Conservation (phyloP, 805 yeast genomes). For the Wickerhamiella qilinensis region DNA sequence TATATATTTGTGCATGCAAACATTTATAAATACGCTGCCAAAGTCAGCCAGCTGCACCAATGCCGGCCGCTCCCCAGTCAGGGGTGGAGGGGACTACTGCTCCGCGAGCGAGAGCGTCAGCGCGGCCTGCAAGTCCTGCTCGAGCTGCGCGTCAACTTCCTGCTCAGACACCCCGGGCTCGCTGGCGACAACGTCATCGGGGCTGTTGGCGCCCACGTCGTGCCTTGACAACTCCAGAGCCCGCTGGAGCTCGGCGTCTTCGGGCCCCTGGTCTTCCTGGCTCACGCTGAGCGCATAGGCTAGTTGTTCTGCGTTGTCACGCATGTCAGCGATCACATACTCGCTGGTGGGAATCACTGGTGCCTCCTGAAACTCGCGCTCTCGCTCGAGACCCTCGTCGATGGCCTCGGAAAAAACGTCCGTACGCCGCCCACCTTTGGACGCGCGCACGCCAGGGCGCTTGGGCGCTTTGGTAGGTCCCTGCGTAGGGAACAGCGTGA, state of each 20-base stretch:
- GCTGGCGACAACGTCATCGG: background rate
- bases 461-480: background rate
- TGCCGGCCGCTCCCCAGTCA: background rate
- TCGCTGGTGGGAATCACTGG: background rate
- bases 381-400: background rate
- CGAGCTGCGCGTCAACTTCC: background rate
- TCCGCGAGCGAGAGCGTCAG: background rate
- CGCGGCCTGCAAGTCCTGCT: background rate
- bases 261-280: background rate
- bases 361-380: background rate
- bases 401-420: background rate
- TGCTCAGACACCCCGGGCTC: background rate
- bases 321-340: background rate
- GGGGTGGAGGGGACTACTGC: background rate
- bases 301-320: background rate
- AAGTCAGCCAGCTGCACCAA: background rate
- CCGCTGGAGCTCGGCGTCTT: background rate
- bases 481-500: background rate
- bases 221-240: background rate
- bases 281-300: background rate
- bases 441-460: background rate
- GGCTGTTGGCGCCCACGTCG: background rate
- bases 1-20: background rate
- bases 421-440: background rate
- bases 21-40: background rate